Conservation (phyloP, 768 basidiomycete species). For the Aureoboletus auriporus region DNA sequence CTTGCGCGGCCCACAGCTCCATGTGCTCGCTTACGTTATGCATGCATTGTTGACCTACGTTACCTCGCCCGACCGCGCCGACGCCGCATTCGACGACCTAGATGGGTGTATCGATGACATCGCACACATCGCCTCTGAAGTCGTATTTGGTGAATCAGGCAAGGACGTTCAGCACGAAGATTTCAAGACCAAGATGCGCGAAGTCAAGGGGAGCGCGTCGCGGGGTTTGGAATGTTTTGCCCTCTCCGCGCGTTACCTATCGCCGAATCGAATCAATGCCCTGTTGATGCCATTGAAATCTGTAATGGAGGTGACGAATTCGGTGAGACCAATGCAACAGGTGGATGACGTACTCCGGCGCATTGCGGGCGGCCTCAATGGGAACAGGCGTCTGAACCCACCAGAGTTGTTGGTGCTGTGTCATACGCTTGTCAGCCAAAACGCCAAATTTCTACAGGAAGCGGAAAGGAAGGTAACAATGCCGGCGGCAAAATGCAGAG, state of each 20-base stretch:
- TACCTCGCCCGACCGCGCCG: conserved; percentile 53
- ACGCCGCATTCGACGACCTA: conserved; percentile 53
- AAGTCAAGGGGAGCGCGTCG: conserved; percentile 81
- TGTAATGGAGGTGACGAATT: conserved; percentile 83
- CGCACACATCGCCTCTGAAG: conserved; percentile 78
- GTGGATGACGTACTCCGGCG: conserved; percentile 88
- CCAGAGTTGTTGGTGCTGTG: conserved; percentile 75
- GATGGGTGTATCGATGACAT: conserved; percentile 79
- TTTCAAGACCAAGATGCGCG: conserved; percentile 92
- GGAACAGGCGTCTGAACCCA: conserved; percentile 68
- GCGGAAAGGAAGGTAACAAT: conserved; percentile 35
- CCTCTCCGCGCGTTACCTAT: conserved; percentile 72
- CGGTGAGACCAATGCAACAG: conserved; percentile 71
- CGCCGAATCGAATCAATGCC: conserved; percentile 69
- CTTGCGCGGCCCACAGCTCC: conserved; percentile 87
- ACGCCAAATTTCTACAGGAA: conserved; percentile 80
- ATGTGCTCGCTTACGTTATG: conserved; percentile 80
- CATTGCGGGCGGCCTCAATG: conserved; percentile 78
- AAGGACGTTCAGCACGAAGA: conserved; percentile 85
- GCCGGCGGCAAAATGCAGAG: conserved; percentile 22
- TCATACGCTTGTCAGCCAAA: conserved; percentile 87
- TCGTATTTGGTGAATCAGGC: conserved; percentile 91
- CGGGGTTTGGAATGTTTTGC: conserved; percentile 84
- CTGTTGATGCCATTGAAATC: conserved; percentile 75
- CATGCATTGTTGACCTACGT: conserved; percentile 83